Evolutionary conservation across 1,284 basidiomycete genomes (phyloP).

Genomic region (Puccinia coronata): DNA sequence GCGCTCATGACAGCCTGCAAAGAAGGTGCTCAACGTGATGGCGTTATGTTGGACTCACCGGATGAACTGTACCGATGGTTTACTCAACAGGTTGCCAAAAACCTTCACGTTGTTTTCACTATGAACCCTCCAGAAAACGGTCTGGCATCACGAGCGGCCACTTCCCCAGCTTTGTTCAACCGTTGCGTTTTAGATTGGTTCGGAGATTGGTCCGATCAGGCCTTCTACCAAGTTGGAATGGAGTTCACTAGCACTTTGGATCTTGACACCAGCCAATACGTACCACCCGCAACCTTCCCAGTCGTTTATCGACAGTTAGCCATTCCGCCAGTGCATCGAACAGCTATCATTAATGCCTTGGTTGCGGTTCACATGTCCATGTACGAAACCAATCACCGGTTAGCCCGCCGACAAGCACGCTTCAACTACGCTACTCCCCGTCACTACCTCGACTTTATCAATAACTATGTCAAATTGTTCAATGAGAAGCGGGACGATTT

Average conservation of each 20-base stretch:
- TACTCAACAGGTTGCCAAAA: conserved; percentile 92
- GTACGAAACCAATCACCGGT: conserved; percentile 81
- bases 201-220: conserved; percentile 96
- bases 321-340: conserved; percentile 78
- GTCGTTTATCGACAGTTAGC: conserved; percentile 78
- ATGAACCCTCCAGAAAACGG: conserved; percentile 99
- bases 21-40: conserved; percentile 95
- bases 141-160: conserved; percentile 89
- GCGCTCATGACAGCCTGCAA: conserved; percentile 98
- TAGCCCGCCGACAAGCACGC: conserved; percentile 86
- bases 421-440: conserved; percentile 97
- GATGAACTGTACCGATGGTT: conserved; percentile 98
- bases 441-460: conserved; percentile 97
- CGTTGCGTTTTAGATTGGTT: conserved; percentile 98
- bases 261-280: conserved; percentile 78
- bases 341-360: conserved; percentile 87
- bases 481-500: conserved; percentile 97
- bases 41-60: conserved; percentile 94
- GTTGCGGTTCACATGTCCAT: conserved; percentile 90
- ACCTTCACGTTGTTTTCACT: conserved; percentile 95
- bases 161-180: conserved; percentile 96
- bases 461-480: conserved; percentile 94
- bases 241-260: conserved; percentile 91
- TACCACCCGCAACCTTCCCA: conserved; percentile 77
- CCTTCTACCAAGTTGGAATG: conserved; percentile 92